phyloP scores from a whole-genome alignment of 768 basidiomycete genomes.

The Neoboletus subvelutipes region DNA sequence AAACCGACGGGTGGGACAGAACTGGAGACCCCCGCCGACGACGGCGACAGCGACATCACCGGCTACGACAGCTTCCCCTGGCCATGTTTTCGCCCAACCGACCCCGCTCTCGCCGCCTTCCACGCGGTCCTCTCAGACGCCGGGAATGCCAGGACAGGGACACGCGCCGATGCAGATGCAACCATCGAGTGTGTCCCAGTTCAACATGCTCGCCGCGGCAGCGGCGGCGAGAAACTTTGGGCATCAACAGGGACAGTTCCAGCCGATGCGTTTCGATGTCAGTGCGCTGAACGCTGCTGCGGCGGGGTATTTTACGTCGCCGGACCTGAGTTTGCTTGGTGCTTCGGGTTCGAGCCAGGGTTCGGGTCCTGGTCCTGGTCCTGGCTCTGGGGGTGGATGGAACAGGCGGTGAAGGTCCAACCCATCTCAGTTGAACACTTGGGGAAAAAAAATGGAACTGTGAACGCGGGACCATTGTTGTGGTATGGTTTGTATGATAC shows the following conservation, averaged over 20 bases:
- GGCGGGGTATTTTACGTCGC: constrained; percentile 19
- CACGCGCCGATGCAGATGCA: background rate
- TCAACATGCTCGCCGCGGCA: constrained; percentile 27
- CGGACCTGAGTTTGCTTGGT: constrained; percentile 19
- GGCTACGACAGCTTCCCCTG: background rate
- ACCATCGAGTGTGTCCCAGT: constrained; percentile 22
- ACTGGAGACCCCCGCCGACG: constrained; percentile 54
- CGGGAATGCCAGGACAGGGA: background rate
- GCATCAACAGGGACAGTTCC: constrained; percentile 22
- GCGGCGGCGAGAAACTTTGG: constrained; percentile 26
- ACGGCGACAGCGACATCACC: constrained; percentile 6
- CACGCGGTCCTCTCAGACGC: background rate
- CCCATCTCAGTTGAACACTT: background rate
- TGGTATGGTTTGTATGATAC: background rate
- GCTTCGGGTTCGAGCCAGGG: constrained; percentile 5
- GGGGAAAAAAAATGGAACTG: background rate
- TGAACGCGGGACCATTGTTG: background rate
- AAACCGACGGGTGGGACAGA: constrained; percentile 32
- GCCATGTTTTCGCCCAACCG: background rate
- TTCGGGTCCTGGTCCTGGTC: background rate
- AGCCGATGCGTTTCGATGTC: constrained; percentile 19
- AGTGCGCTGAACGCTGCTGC: constrained; percentile 16
- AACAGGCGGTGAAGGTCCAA: constrained; percentile 7
- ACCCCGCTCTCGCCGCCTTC: constrained; percentile 6
- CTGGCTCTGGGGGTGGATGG: constrained; percentile 2